Evolutionary conservation across 768 basidiomycete species (phyloP), one percentile per base, ranked within the genome.

Genomic region (Lactarius sp.): DNA sequence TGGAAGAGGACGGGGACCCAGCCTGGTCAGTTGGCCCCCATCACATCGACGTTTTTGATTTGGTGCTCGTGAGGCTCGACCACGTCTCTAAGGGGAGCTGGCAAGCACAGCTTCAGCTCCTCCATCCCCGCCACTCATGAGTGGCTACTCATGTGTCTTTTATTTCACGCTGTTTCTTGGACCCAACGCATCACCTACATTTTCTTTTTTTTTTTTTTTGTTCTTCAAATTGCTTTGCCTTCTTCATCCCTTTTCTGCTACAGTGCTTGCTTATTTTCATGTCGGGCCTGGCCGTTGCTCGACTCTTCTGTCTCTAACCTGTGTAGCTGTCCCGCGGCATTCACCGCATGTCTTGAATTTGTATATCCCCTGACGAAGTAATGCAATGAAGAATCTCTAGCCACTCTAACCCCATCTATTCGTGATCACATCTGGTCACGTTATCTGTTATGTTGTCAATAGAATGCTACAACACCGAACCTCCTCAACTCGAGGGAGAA

Each of bases 71-170:
- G 68, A 87, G 87, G 68, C 83, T 91, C 59, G 88, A 91, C 74
- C 90, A 92, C 67, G 88, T 91, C 56, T 90, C 88, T 13, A 83
- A 88, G 74, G 89, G 90, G 12, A 86, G 85, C 61, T 92, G 89
- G 89, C 89, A 92, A 64, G 87, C 88, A 22, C 88, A 91, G 61
- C 74, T 91, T 51, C 81, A 87, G 71, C 77, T 90, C 54, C 18
- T 56, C 3, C 49, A 14, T 6, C 66, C 64, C 42, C 53, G 47
- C 12, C 39, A 13, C 9, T 33, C 55, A 65, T 66, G 36, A 66
- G 9, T 33, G 8, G 14, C 14, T 6, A 31, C 13, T 6, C 13
- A 37, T 51, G 22, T 37, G 13, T 36, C n/a, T 42, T 12, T 34
- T 18, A 39, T 5, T 59, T 22, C 41, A 16, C 27, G 27, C 14